Evolutionary conservation across 2,329 filamentous ascomycete genomes (phyloP).

Genomic region (Nemania bipapillata): DNA sequence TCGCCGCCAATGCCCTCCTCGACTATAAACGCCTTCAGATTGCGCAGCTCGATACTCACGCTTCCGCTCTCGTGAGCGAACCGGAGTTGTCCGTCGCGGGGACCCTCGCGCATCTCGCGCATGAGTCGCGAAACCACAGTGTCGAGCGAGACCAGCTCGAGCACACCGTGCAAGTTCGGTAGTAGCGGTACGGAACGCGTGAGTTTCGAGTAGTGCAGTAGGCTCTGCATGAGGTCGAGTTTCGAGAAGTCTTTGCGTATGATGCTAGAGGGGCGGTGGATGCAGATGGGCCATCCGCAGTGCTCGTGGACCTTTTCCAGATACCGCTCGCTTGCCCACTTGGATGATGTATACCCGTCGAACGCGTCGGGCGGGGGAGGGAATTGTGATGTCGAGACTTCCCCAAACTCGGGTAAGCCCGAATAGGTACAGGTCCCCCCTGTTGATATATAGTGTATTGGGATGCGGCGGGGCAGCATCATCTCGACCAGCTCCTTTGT

Average conservation of each 20-base stretch:
- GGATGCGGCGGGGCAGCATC: not conserved
- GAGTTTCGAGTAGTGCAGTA: slow-evolving; percentile 14
- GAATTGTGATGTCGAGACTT: no score
- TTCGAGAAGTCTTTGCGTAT: slow-evolving; percentile 15
- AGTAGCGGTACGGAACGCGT: slow-evolving; percentile 21
- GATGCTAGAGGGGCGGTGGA: slow-evolving; percentile 30
- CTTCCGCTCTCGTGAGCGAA: no score
- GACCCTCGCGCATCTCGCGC: no score
- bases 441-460: not conserved
- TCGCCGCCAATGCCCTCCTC: no score
- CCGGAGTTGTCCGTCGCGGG: no score
- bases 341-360: slow-evolving; percentile 52
- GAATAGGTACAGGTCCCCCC: no score
- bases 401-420: no score
- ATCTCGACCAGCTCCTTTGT: slow-evolving; percentile 41
- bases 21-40: no score
- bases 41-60: no score
- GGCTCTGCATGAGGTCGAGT: slow-evolving; percentile 25
- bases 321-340: slow-evolving; percentile 52
- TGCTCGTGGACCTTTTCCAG: slow-evolving; percentile 46
- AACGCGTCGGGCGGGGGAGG: slow-evolving; percentile 39
- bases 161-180: no score
- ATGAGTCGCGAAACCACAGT: no score
- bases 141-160: no score
- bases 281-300: slow-evolving; percentile 27